phyloP scores from a whole-genome alignment of 345 rosid species.

The Brassica cretica region DNA sequence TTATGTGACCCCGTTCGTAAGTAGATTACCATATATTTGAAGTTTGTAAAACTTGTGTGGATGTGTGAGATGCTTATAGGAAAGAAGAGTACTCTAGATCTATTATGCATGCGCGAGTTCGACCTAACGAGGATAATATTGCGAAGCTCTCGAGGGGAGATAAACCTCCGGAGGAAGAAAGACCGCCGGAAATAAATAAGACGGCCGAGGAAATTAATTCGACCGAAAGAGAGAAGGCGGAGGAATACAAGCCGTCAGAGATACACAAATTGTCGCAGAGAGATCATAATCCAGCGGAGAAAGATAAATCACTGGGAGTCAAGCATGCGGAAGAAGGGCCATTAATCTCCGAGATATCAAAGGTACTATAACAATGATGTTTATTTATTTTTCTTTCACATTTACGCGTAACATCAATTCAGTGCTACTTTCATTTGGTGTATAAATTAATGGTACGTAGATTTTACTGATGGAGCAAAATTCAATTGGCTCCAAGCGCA shows the following conservation, averaged over 20 bases:
- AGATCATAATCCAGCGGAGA: background rate
- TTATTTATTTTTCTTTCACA: background rate
- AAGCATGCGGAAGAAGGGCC: background rate
- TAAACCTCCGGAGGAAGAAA: background rate
- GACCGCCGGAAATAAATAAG: background rate
- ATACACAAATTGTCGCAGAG: background rate
- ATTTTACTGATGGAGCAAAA: constrained; percentile 18
- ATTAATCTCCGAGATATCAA: constrained; percentile 18
- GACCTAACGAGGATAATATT: background rate
- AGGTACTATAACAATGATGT: constrained; percentile 20
- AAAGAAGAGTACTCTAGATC: constrained; percentile 8
- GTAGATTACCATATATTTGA: background rate
- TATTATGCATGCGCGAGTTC: background rate
- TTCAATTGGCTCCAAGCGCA: background rate
- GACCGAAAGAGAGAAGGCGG: background rate
- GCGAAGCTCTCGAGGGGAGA: background rate
- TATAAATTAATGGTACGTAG: constrained; percentile 9
- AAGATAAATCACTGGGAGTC: background rate
- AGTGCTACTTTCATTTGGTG: background rate
- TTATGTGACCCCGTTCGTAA: background rate
- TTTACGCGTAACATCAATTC: background rate
- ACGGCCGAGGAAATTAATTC: background rate
- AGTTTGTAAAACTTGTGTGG: background rate
- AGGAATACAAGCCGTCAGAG: background rate
- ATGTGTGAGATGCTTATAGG: constrained; percentile 15